phyloP scores from a whole-genome alignment of 768 basidiomycete species.

The Tricholoma flavovirens region DNA sequence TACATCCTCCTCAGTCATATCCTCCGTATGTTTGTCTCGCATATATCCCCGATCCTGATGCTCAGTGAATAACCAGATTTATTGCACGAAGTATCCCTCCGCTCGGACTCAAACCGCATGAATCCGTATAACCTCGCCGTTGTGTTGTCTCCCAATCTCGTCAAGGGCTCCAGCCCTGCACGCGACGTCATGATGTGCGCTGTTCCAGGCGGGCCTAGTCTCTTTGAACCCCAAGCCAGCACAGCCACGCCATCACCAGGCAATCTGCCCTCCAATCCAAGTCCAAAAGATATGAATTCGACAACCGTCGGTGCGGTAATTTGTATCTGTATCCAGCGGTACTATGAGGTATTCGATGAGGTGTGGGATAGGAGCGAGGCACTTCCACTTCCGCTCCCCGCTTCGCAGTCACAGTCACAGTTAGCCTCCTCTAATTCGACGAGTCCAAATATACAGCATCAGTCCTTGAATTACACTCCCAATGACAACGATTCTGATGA shows the following conservation, averaged over 20 bases:
- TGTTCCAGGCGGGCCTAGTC: constrained; percentile 45
- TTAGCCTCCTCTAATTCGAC: constrained; percentile 11
- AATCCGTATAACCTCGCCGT: constrained; percentile 78
- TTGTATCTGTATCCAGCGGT: constrained; percentile 73
- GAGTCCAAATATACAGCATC: constrained; percentile 13
- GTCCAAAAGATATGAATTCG: constrained; percentile 4
- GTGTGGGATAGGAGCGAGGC: constrained; percentile 67
- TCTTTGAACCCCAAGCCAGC: constrained; percentile 24
- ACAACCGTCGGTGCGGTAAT: constrained; percentile 69
- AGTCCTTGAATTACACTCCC: constrained; percentile 19
- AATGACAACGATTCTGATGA: constrained; percentile 60
- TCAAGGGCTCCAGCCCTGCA: constrained; percentile 60
- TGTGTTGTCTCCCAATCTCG: constrained; percentile 75
- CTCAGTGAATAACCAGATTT: constrained; percentile 44
- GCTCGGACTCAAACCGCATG: constrained; percentile 67
- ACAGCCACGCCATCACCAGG: not conserved
- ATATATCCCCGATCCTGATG: constrained; percentile 6
- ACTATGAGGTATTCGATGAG: constrained; percentile 85
- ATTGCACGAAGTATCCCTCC: constrained; percentile 72
- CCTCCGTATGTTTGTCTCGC: constrained; percentile 41
- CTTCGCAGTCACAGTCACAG: constrained; percentile 15
- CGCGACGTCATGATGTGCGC: constrained; percentile 72
- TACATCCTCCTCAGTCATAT: constrained; percentile 71
- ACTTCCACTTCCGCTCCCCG: constrained; percentile 32
- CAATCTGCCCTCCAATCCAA: not conserved